phyloP scores from a whole-genome alignment of 2,329 filamentous ascomycete species.

The Shiraia bambusicola region DNA sequence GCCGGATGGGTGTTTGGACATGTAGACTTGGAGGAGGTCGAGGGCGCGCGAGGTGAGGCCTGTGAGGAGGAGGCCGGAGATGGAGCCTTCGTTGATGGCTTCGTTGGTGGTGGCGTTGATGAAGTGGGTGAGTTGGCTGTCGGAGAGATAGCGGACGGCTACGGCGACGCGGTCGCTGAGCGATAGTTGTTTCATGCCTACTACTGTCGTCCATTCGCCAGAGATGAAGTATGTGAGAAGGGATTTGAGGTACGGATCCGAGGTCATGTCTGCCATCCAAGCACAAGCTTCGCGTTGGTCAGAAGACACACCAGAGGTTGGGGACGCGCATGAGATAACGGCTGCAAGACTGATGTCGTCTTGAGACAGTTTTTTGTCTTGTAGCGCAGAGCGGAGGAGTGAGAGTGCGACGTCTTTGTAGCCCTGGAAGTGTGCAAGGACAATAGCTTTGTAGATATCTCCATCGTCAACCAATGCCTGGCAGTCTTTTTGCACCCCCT shows the following conservation, averaged over 20 bases:
- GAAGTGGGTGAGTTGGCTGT: constrained; percentile 49
- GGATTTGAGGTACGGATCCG: constrained; percentile 77
- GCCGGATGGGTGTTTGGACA: constrained; percentile 70
- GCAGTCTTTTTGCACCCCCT: constrained; percentile 53
- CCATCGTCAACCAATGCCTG: constrained; percentile 54
- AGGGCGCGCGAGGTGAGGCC: constrained; percentile 73
- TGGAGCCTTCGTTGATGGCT: constrained; percentile 66
- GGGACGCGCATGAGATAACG: constrained; percentile 50
- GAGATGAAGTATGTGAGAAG: constrained; percentile 77
- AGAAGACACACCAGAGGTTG: constrained; percentile 48
- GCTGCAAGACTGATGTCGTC: constrained; percentile 52
- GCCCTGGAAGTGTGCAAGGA: constrained; percentile 73
- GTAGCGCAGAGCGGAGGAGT: constrained; percentile 68
- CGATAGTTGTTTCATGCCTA: constrained; percentile 71
- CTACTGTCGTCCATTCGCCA: constrained; percentile 73
- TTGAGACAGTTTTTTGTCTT: constrained; percentile 62
- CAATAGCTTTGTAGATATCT: constrained; percentile 73
- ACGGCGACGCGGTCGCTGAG: constrained; percentile 74
- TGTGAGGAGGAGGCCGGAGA: constrained; percentile 76
- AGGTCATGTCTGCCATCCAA: constrained; percentile 64
- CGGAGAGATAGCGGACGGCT: constrained; percentile 70
- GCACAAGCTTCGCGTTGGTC: constrained; percentile 63
- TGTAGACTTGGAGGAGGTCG: constrained; percentile 73
- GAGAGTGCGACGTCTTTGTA: constrained; percentile 68
- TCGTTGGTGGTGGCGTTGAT: constrained; percentile 57